Evolutionary conservation across 495 filamentous ascomycete species (phyloP), one percentile per base, ranked within the genome.

Genomic region (Chaetomidium leptoderma): DNA sequence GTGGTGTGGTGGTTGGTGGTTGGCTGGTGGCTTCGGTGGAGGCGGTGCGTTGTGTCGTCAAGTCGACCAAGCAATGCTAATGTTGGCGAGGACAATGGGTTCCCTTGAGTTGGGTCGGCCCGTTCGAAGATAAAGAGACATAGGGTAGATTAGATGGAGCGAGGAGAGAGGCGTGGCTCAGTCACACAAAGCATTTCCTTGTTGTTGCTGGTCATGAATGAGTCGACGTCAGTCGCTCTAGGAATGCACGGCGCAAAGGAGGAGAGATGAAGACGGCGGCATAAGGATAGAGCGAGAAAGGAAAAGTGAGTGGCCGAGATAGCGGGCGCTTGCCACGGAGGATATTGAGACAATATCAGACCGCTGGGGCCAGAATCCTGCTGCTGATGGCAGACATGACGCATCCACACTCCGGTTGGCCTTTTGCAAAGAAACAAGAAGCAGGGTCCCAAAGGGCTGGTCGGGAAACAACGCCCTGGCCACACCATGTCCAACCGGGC

Each of bases 391-490:
- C n/a, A 26, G 29, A 47, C 14, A 51, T 48, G 59, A 57, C 59
- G 59, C 47, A 57, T 52, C 35, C 24, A 17, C 51, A 40, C n/a
- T 11, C 6, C 23, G 48, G 32, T 46, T 42, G 49, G 51, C 27
- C 53, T 49, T n/a, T n/a, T 47, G 52, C 51, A 9, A 39, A 43
- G 51, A 60, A 55, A 51, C 58, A 30, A 37, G 5, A 60, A 35
- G 26, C 43, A 49, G 26, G 57, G 51, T 24, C 44, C 49, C 33
- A 29, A 45, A 42, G 23, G 32, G 40, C 24, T 53, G 55, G 60
- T 46, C 60, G 36, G 17, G 49, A 58, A 49, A 37, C 29, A 55
- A 44, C 24, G 33, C 49, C 44, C 21, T 23, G 53, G 27, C 11
- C 43, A 27, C 40, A 49, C 53, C 51, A 32, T 24, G 27, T 21